Conservation (phyloP, 2,329 filamentous ascomycete species). For the Rutstroemia sp. region DNA sequence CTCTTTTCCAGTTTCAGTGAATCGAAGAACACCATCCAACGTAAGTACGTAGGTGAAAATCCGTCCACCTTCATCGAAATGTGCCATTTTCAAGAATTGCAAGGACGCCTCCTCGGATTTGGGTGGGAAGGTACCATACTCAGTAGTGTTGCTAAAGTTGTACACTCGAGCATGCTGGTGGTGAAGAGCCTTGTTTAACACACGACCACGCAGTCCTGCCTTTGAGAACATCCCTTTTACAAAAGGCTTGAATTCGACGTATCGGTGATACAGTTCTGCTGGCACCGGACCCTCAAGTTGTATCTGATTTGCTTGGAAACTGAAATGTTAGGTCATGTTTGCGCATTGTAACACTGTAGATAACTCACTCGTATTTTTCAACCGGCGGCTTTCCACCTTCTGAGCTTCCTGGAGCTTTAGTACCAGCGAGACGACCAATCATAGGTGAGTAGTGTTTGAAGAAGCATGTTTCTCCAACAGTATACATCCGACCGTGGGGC, state of each 20-base stretch:
- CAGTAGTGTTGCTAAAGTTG: conserved; percentile 73
- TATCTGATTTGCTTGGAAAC: conserved; percentile 89
- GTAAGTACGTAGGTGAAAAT: conserved; percentile 91
- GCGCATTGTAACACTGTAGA: background rate
- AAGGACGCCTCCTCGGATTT: conserved; percentile 65
- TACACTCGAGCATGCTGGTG: conserved; percentile 87
- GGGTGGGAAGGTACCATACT: conserved; percentile 59
- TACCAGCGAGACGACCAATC: conserved; percentile 73
- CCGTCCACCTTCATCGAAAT: conserved; percentile 78
- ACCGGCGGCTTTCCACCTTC: conserved; percentile 43
- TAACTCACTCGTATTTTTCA: conserved; percentile 67
- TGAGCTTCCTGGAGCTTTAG: conserved; percentile 54
- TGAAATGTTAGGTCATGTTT: conserved; percentile 30
- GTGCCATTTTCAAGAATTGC: conserved; percentile 77
- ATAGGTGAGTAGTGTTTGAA: conserved; percentile 83
- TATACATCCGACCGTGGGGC: conserved; percentile 66
- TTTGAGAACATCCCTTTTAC: conserved; percentile 83
- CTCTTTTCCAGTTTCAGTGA: conserved; percentile 92
- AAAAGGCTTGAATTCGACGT: conserved; percentile 86
- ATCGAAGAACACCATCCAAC: conserved; percentile 76
- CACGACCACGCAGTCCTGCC: conserved; percentile 66
- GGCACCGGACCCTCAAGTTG: conserved; percentile 82
- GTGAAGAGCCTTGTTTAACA: conserved; percentile 79
- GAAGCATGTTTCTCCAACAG: conserved; percentile 67
- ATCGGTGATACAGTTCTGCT: conserved; percentile 76